These are phyloP conservation scores for Colletotrichum caudatum DNA, from an alignment of 2,329 filamentous ascomycete genomes.

Conservation along the genomic window DNA sequence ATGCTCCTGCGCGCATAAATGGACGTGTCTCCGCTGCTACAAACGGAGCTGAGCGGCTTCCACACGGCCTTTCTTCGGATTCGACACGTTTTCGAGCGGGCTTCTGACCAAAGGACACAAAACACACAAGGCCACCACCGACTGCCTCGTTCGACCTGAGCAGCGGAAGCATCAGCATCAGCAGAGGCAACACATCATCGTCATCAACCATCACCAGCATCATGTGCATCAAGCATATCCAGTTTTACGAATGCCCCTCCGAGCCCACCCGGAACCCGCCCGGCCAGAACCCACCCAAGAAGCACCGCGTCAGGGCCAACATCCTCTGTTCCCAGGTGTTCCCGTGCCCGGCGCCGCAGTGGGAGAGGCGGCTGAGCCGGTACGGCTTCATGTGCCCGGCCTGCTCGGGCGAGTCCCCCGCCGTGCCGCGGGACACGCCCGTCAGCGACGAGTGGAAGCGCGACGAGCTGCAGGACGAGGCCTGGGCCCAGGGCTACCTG, in stretches of 20 bases:
- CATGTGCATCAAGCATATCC: conserved; percentile 35
- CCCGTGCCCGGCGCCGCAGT: conserved; percentile 28
- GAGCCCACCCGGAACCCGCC: background rate
- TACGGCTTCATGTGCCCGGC: conserved; percentile 34
- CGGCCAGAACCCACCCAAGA: background rate
- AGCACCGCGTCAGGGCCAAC: conserved; percentile 30
- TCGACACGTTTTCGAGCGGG: background rate
- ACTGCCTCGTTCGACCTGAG: background rate
- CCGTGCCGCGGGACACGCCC: conserved; percentile 29
- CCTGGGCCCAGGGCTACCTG: conserved; percentile 33
- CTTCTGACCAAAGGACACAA: background rate
- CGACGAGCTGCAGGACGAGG: conserved; percentile 23
- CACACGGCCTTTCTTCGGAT: background rate
- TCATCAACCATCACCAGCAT: background rate
- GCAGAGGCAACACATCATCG: too few relatives aligned
- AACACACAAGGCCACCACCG: background rate
- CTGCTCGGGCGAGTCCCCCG: conserved; percentile 38
- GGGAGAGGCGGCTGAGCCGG: conserved; percentile 32
- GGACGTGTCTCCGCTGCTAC: background rate
- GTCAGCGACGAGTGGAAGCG: conserved; percentile 24
- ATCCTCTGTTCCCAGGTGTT: conserved; percentile 37
- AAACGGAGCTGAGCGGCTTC: too few relatives aligned
- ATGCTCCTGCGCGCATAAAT: background rate
- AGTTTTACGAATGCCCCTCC: conserved; percentile 32
- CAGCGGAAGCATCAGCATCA: too few relatives aligned